Conservation (phyloP, 305 asterid species). For the Solanum aculeatissimum region DNA sequence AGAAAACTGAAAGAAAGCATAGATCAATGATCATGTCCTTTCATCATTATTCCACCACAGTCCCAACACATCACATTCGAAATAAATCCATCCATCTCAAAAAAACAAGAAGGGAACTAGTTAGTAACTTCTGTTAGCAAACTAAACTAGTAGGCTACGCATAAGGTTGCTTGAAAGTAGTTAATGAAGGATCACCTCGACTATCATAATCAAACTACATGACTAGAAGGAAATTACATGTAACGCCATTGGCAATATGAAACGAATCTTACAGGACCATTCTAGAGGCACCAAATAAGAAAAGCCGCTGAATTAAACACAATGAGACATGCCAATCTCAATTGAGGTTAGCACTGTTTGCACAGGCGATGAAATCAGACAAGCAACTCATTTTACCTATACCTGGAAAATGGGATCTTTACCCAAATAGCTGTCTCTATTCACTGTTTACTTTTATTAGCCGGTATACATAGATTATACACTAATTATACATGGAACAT, state of each 20-base stretch:
- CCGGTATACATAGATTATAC: background rate
- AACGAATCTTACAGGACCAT: background rate
- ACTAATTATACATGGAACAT: background rate
- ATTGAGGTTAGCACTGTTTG: background rate
- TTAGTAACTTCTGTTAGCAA: background rate
- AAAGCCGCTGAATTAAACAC: background rate
- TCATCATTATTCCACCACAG: background rate
- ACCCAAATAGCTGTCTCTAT: background rate
- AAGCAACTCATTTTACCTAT: background rate
- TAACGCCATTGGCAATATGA: background rate
- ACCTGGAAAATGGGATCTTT: background rate
- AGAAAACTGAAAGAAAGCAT: background rate
- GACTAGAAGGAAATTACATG: background rate
- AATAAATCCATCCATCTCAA: background rate
- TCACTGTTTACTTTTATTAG: background rate
- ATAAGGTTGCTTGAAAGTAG: background rate
- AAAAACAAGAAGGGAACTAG: background rate
- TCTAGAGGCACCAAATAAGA: background rate
- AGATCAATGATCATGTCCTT: background rate
- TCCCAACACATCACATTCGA: background rate
- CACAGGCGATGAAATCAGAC: background rate
- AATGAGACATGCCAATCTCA: background rate
- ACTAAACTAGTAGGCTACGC: background rate
- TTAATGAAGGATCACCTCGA: background rate
- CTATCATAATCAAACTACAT: background rate